A percentile compares a stretch with the other conserved stretches of the same genome.
Evolutionary conservation across 768 basidiomycete genomes (phyloP).

Genomic region (Aureoboletus auriporus): DNA sequence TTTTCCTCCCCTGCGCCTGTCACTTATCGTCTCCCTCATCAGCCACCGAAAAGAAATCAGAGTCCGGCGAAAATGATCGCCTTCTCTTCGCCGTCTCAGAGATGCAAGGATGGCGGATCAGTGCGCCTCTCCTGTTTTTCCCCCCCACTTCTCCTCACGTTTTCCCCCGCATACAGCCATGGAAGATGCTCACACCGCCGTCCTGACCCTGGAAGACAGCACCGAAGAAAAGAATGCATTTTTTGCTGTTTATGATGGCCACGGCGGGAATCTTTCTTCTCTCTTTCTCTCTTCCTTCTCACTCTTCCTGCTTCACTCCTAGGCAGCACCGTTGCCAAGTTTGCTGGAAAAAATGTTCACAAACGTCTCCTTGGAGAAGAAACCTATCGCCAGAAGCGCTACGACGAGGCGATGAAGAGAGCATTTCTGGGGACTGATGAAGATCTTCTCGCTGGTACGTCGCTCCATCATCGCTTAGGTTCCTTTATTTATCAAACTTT

Average conservation of each 20-base stretch:
- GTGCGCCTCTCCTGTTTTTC: slow-evolving; percentile 49
- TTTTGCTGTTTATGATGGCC: slow-evolving; percentile 98
- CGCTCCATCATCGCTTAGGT: slow-evolving; percentile 1
- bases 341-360: slow-evolving; percentile 82
- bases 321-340: slow-evolving; percentile 85
- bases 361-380: slow-evolving; percentile 71
- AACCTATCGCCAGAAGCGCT: slow-evolving; percentile 65
- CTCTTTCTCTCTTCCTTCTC: not conserved
- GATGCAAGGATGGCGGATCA: slow-evolving; percentile 99
- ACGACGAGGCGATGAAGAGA: slow-evolving; percentile 73
- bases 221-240: slow-evolving; percentile 59
- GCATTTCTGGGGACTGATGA: slow-evolving; percentile 95
- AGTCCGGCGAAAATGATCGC: slow-evolving; percentile 64
- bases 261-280: slow-evolving; percentile 66
- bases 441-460: slow-evolving; percentile 79
- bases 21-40: slow-evolving; percentile 15
- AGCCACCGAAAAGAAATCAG: slow-evolving; percentile 83
- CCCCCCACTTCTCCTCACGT: not conserved
- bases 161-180: slow-evolving; percentile 56
- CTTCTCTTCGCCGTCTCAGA: slow-evolving; percentile 80
- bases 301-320: slow-evolving; percentile 7
- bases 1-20: not conserved
- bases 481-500: not conserved
- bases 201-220: slow-evolving; percentile 63
- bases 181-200: slow-evolving; percentile 90